phyloP scores from a whole-genome alignment of 1,284 basidiomycete species.

The Austroboletus rostrupii region DNA sequence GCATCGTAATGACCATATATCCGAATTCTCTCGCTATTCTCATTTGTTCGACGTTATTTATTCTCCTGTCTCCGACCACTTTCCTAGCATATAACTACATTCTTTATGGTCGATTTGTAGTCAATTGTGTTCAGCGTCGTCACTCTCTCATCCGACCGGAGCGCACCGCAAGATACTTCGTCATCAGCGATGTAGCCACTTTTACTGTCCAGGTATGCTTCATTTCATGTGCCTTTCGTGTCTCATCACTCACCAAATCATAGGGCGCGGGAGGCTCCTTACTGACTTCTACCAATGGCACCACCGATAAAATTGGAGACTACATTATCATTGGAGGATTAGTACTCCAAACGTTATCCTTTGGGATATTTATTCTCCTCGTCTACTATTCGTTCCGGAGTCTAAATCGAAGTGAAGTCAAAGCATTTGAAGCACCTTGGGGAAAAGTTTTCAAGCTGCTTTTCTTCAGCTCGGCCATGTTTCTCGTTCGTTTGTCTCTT shows the following conservation, averaged over 20 bases:
- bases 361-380: conserved; percentile 21
- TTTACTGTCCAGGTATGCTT: conserved; percentile 37
- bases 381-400: conserved; percentile 13
- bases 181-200: conserved; percentile 34
- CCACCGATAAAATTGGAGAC: conserved; percentile 9
- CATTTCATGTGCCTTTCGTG: background rate
- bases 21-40: conserved; percentile 13
- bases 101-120: conserved; percentile 26
- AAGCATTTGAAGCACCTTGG: conserved; percentile 18
- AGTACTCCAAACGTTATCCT: conserved; percentile 24
- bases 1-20: conserved; percentile 12
- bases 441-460: conserved; percentile 19
- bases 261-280: conserved; percentile 16
- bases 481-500: conserved; percentile 19
- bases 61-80: conserved; percentile 20
- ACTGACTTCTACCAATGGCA: conserved; percentile 9
- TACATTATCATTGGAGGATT: conserved; percentile 23
- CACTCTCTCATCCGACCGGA: conserved; percentile 24
- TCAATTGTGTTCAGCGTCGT: conserved; percentile 16
- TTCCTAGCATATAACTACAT: conserved; percentile 34
- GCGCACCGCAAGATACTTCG: conserved; percentile 20
- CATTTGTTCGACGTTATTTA: conserved; percentile 14
- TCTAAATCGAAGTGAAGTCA: conserved; percentile 8
- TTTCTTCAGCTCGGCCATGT: conserved; percentile 22
- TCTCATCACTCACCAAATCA: background rate